Percentiles rank a stretch among this genome's conserved stretches.
phyloP scores from a whole-genome alignment of 1,139 yeast genomes.

The Hansenula lynferdii region DNA sequence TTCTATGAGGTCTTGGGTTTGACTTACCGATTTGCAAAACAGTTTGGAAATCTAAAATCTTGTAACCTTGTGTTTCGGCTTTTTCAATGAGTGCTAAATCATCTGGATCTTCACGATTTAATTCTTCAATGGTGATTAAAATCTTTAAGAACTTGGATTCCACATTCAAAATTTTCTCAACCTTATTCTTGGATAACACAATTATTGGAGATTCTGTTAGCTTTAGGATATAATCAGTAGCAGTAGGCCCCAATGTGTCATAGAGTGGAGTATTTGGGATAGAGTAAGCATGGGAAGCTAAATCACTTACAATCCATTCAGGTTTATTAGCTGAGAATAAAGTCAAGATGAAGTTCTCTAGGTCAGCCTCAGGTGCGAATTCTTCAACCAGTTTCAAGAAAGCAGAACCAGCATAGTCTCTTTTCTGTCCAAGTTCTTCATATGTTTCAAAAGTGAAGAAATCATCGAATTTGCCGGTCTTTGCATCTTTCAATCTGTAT shows the following conservation, averaged over 20 bases:
- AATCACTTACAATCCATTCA: slow-evolving; percentile 29
- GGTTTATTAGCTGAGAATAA: slow-evolving; percentile 25
- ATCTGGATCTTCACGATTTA: slow-evolving; percentile 12
- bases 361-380: slow-evolving; percentile 17
- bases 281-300: slow-evolving; percentile 35
- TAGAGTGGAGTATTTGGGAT: slow-evolving; percentile 38
- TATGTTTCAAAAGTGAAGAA: slow-evolving; percentile 22
- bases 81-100: slow-evolving; percentile 12
- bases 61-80: slow-evolving; percentile 16
- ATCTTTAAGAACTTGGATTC: slow-evolving; percentile 18
- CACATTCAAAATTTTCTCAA: slow-evolving; percentile 23
- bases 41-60: slow-evolving; percentile 16
- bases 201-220: slow-evolving; percentile 36
- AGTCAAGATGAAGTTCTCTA: slow-evolving; percentile 18
- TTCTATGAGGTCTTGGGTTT: slow-evolving; percentile 30
- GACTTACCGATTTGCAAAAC: slow-evolving; percentile 35
- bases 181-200: slow-evolving; percentile 33
- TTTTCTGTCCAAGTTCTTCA: slow-evolving; percentile 15
- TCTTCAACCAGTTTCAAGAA: slow-evolving; percentile 18
- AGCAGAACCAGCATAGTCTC: slow-evolving; percentile 24
- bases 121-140: slow-evolving; percentile 22
- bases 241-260: slow-evolving; percentile 37
- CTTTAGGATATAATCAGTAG: slow-evolving; percentile 34
- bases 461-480: slow-evolving; percentile 13
- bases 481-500: slow-evolving; percentile 14